phyloP scores from a whole-genome alignment of 1,139 yeast genomes.

The Geotrichum carabidarum region DNA sequence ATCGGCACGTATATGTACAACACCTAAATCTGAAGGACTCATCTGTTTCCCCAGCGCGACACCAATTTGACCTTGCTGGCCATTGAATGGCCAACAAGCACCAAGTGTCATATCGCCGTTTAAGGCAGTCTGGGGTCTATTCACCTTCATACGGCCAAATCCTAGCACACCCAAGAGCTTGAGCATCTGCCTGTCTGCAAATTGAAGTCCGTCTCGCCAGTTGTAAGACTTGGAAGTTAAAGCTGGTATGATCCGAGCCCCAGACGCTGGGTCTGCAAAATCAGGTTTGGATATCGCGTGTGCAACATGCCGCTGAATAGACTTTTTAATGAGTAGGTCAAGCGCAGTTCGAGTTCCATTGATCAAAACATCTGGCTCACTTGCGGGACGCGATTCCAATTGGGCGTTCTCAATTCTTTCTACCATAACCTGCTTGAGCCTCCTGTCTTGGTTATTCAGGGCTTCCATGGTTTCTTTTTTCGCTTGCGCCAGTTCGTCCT shows the following conservation, averaged over 20 bases:
- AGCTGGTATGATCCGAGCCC: conserved; percentile 32
- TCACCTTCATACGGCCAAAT: conserved; percentile 26
- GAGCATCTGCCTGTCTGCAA: conserved; percentile 22
- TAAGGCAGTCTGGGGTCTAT: conserved; percentile 31
- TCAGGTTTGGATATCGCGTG: conserved; percentile 28
- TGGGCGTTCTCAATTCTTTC: neutral
- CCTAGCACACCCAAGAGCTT: conserved; percentile 23
- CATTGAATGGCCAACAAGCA: conserved; percentile 39
- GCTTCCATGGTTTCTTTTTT: conserved; percentile 12
- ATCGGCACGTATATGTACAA: conserved; percentile 32
- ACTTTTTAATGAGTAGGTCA: conserved; percentile 11
- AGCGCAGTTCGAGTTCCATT: conserved; percentile 8
- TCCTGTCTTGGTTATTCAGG: conserved; percentile 3
- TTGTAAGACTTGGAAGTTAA: conserved; percentile 31
- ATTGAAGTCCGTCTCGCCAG: conserved; percentile 19
- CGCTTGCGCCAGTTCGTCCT: conserved; percentile 10
- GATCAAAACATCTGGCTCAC: neutral
- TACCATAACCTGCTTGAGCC: neutral
- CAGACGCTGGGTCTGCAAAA: conserved; percentile 33
- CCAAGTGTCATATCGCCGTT: conserved; percentile 28
- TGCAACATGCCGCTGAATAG: conserved; percentile 13
- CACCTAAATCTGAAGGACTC: conserved; percentile 30
- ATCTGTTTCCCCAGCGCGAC: conserved; percentile 30
- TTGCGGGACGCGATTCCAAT: neutral
- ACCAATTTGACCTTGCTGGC: conserved; percentile 32